Percentiles rank a stretch among this genome's conserved stretches.
Conservation (phyloP, 2,329 filamentous ascomycete genomes). For the Scytalidium sp. region DNA sequence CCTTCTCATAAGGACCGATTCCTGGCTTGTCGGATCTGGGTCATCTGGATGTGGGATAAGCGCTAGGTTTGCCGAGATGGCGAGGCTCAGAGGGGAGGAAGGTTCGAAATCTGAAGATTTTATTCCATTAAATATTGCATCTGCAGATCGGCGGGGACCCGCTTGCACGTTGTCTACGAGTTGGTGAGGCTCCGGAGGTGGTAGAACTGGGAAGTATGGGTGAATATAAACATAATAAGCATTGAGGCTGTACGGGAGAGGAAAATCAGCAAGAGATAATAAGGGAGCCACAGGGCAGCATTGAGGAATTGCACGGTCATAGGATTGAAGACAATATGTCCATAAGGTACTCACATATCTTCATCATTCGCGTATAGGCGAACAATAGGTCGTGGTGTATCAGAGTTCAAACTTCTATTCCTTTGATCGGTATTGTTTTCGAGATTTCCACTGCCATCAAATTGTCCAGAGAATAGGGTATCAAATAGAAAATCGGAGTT, state of each 20-base stretch:
- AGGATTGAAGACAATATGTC: no score
- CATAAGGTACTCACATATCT: slow-evolving; percentile 18
- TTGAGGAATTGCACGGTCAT: no score
- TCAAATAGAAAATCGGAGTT: slow-evolving; percentile 30
- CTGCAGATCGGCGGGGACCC: slow-evolving; percentile 20
- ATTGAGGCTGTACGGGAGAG: slow-evolving; percentile 33
- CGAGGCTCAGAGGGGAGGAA: slow-evolving; percentile 40
- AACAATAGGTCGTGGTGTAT: slow-evolving; percentile 10
- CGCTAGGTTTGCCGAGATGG: slow-evolving; percentile 45
- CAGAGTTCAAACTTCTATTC: slow-evolving; percentile 10
- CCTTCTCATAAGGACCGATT: slow-evolving; percentile 41
- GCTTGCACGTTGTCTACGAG: slow-evolving; percentile 17
- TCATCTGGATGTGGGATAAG: slow-evolving; percentile 41
- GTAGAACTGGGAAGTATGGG: slow-evolving; percentile 47
- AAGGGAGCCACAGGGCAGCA: no score
- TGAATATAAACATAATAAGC: slow-evolving; percentile 53
- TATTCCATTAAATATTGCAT: slow-evolving; percentile 30
- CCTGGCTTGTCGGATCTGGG: slow-evolving; percentile 23
- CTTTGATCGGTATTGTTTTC: slow-evolving; percentile 13
- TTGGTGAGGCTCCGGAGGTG: slow-evolving; percentile 32
- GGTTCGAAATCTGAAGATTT: slow-evolving; percentile 35
- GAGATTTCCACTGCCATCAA: slow-evolving; percentile 14
- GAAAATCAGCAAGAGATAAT: no score
- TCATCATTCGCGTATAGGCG: slow-evolving; percentile 20
- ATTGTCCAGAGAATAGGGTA: slow-evolving; percentile 13